Evolutionary conservation across 2,329 filamentous ascomycete genomes (phyloP).

Genomic region (Aspergillus arachidicola): DNA sequence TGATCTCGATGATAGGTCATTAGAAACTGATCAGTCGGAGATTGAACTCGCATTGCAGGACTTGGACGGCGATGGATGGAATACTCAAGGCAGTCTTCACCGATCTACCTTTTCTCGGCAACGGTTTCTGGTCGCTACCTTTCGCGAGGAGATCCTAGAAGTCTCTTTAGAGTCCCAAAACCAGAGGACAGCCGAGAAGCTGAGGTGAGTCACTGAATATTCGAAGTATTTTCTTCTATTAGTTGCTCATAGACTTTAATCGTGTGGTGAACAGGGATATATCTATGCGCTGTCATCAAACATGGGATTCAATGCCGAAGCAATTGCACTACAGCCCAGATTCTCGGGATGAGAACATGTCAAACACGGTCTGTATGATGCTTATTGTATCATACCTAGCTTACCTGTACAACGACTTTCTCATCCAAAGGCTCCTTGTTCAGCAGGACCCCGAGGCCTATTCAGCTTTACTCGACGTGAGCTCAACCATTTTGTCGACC

Average conservation of each 20-base stretch:
- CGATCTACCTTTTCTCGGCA: constrained; percentile 28
- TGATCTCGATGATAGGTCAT: constrained; percentile 26
- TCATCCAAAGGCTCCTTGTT: constrained; percentile 30
- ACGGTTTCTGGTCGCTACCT: constrained; percentile 27
- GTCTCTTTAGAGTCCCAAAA: constrained; percentile 23
- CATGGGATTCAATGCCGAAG: constrained; percentile 25
- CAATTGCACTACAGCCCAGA: constrained; percentile 25
- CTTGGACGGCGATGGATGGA: constrained; percentile 27
- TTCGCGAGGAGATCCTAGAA: constrained; percentile 32
- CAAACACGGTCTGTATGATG: constrained; percentile 35
- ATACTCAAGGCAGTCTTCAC: constrained; percentile 16
- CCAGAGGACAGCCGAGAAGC: constrained; percentile 14
- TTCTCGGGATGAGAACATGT: constrained; percentile 22
- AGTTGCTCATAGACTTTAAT: background rate
- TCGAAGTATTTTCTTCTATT: background rate
- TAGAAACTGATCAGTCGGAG: constrained; percentile 9
- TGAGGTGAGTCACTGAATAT: constrained; percentile 20
- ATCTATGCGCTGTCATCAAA: constrained; percentile 23
- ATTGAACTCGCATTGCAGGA: constrained; percentile 10
- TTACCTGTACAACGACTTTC: constrained; percentile 32
- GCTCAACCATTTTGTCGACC: constrained; percentile 26
- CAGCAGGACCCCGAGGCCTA: constrained; percentile 25
- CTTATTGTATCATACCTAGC: constrained; percentile 28
- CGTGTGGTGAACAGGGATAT: constrained; percentile 18
- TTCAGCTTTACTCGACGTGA: constrained; percentile 22